Evolutionary conservation across 2,329 filamentous ascomycete genomes (phyloP).

Genomic region (Botrytis squamosa): DNA sequence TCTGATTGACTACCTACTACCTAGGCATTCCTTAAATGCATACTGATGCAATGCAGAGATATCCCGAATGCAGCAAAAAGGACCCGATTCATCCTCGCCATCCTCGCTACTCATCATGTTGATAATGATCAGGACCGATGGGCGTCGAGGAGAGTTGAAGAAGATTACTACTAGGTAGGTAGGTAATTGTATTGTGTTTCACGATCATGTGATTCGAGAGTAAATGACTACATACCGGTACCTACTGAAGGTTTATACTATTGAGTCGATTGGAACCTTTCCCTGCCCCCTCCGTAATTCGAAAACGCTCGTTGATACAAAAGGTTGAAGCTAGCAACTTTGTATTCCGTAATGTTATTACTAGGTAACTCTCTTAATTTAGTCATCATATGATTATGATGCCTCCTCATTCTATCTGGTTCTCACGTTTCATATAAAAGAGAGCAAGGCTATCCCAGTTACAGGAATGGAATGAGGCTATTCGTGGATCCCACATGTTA

Average conservation of each 20-base stretch:
- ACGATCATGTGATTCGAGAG: background rate
- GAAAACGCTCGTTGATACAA: background rate
- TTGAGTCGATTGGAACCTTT: background rate
- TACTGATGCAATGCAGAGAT: constrained; percentile 1
- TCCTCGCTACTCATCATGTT: background rate
- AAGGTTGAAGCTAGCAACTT: background rate
- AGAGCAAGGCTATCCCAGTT: constrained; percentile 3
- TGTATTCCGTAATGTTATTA: background rate
- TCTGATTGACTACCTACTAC: background rate
- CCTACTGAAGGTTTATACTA: background rate
- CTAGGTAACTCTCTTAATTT: background rate
- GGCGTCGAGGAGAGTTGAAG: background rate
- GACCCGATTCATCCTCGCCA: background rate
- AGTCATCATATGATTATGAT: too few species aligned
- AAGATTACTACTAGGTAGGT: too few species aligned
- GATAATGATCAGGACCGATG: background rate
- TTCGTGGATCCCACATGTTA: background rate
- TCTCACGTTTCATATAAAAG: constrained; percentile 1
- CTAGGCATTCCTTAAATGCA: background rate
- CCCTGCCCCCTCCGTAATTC: background rate
- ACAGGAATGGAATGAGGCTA: background rate
- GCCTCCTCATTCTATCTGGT: background rate
- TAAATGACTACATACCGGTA: background rate
- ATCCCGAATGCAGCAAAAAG: background rate
- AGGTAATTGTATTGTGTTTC: background rate